phyloP scores from a whole-genome alignment of 331 rosid genomes.

The Malus hybrid region DNA sequence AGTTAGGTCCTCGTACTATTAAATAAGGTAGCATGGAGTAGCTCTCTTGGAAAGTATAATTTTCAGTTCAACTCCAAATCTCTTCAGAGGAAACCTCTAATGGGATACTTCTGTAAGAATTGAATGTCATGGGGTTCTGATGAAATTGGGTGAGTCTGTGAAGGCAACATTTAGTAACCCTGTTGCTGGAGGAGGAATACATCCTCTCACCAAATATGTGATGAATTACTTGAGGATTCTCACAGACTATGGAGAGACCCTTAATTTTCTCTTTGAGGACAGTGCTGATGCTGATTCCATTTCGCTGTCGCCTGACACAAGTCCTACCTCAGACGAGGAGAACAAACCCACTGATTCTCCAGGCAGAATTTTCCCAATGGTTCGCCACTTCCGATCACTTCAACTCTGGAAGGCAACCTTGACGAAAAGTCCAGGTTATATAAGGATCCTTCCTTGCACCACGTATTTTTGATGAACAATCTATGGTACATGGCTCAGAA shows the following conservation, averaged over 20 bases:
- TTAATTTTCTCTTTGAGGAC: conserved; percentile 60
- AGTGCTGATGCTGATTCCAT: conserved; percentile 32
- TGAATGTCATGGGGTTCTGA: conserved; percentile 72
- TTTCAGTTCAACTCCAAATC: neutral
- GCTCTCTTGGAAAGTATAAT: neutral
- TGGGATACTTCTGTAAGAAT: conserved; percentile 32
- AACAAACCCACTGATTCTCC: conserved; percentile 24
- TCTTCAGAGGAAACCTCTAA: neutral
- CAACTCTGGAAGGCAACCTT: conserved; percentile 66
- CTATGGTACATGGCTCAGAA: conserved; percentile 86
- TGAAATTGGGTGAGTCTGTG: conserved; percentile 67
- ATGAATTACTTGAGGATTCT: conserved; percentile 77
- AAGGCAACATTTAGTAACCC: conserved; percentile 54
- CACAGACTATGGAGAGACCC: conserved; percentile 53
- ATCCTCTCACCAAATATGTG: conserved; percentile 77
- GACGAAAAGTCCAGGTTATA: conserved; percentile 64
- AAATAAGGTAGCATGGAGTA: neutral
- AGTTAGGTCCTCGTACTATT: neutral
- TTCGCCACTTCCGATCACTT: conserved; percentile 42
- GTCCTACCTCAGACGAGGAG: conserved; percentile 51
- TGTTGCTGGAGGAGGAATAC: conserved; percentile 79
- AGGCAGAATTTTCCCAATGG: conserved; percentile 38
- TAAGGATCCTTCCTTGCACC: conserved; percentile 66
- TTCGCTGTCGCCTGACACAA: conserved; percentile 49
- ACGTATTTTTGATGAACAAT: conserved; percentile 90